A percentile compares a stretch with the other conserved stretches of the same genome.
Evolutionary conservation across 352 stramenopile genomes (phyloP).

Genomic region (Porosira glacialis): DNA sequence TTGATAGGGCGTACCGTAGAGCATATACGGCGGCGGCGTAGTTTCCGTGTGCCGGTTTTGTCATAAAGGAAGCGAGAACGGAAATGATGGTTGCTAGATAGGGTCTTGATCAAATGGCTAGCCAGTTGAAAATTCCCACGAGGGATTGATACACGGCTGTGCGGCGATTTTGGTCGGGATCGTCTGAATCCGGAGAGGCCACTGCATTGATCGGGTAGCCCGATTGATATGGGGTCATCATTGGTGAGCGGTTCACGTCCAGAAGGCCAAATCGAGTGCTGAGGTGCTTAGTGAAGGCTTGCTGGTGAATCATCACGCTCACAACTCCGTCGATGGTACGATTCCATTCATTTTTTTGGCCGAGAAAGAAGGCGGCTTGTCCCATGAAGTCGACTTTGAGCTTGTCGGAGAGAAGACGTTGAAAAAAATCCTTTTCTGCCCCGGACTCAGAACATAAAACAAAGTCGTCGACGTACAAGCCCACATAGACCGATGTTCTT

Average conservation of each 20-base stretch:
- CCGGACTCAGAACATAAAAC: conserved; percentile 7
- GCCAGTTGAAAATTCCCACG: conserved; percentile 30
- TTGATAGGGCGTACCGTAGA: conserved; percentile 14
- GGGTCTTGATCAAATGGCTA: conserved; percentile 3
- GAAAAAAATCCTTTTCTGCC: conserved; percentile 3
- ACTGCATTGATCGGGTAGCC: conserved; percentile 40
- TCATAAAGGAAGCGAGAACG: conserved; percentile 8
- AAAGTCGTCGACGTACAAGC: conserved; percentile 22
- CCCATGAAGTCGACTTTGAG: conserved; percentile 19
- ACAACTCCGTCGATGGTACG: not conserved
- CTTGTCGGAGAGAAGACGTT: not conserved
- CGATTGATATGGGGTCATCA: conserved; percentile 31
- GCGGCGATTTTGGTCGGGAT: not conserved
- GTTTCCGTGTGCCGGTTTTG: conserved; percentile 2
- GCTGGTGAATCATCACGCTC: conserved; percentile 23
- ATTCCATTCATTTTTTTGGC: conserved; percentile 22
- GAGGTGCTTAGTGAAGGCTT: conserved; percentile 18
- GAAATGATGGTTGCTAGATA: not conserved
- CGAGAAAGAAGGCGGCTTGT: not conserved
- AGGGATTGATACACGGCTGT: conserved; percentile 16
- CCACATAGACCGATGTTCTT: not conserved
- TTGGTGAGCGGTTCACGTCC: not conserved
- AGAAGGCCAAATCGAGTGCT: conserved; percentile 6
- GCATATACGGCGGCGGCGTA: conserved; percentile 5
- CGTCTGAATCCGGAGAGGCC: not conserved